These are phyloP conservation scores for Tetrahymena thermophila DNA, from an alignment of 73 alveolate species.

Conservation along the genomic window DNA sequence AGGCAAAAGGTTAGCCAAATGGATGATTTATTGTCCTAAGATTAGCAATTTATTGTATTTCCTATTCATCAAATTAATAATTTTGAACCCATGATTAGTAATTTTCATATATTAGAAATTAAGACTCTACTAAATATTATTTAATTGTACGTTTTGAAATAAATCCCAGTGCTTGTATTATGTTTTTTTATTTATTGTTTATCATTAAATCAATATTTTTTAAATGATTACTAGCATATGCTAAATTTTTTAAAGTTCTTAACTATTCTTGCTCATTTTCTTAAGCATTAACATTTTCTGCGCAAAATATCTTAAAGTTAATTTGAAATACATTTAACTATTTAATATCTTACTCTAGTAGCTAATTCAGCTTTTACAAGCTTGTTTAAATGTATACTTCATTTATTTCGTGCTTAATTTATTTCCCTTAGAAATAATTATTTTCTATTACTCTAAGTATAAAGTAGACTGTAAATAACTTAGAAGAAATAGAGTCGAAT, in stretches of 20 bases:
- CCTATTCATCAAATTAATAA: background rate
- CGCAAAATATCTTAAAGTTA: background rate
- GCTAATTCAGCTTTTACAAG: background rate
- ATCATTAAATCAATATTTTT: too few relatives aligned
- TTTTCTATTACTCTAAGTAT: background rate
- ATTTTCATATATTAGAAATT: background rate
- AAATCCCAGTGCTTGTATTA: background rate
- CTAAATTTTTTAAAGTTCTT: background rate
- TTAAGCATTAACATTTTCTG: background rate
- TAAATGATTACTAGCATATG: background rate
- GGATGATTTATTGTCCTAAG: background rate
- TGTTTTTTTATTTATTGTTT: too few relatives aligned
- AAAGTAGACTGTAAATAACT: background rate
- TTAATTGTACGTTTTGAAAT: background rate
- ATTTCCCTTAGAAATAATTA: background rate
- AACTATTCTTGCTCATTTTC: background rate
- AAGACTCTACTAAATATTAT: background rate
- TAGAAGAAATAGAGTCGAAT: background rate
- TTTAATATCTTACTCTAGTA: background rate
- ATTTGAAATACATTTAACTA: too few relatives aligned
- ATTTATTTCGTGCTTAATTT: background rate
- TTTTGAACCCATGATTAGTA: background rate
- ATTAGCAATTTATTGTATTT: background rate
- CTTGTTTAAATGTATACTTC: background rate
- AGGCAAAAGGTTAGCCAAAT: background rate